A percentile compares a stretch with the other conserved stretches of the same genome.
Evolutionary conservation across 345 rosid species (phyloP).

Genomic region (Arabidopsis arenosa): DNA sequence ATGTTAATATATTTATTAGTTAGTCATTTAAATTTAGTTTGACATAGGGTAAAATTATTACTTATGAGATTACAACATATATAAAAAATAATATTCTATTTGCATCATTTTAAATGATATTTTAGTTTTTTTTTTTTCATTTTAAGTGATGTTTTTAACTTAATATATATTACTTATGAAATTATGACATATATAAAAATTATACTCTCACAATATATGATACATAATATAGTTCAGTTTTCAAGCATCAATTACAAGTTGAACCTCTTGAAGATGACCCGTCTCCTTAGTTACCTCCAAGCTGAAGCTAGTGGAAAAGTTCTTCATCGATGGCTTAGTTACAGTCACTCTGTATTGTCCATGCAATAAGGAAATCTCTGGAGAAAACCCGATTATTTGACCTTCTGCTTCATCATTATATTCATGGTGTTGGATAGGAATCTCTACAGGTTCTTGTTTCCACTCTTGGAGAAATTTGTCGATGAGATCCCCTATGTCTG

Average conservation of each 20-base stretch:
- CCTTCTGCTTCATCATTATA: conserved; percentile 38
- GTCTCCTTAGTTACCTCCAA: conserved; percentile 46
- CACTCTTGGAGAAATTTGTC: conserved; percentile 65
- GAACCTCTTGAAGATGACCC: conserved; percentile 24
- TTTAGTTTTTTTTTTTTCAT: too few relatives aligned
- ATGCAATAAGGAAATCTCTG: conserved; percentile 49
- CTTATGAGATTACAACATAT: too few relatives aligned
- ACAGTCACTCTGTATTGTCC: conserved; percentile 59
- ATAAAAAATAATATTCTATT: too few relatives aligned
- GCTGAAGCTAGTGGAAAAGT: conserved; percentile 29
- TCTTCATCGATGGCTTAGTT: conserved; percentile 42
- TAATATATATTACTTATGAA: too few relatives aligned
- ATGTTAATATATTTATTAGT: too few relatives aligned
- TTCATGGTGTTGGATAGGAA: background rate
- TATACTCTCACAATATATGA: background rate
- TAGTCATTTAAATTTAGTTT: too few relatives aligned
- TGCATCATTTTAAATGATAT: too few relatives aligned
- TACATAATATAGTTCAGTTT: background rate
- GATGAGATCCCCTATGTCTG: conserved; percentile 59
- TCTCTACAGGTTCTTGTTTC: conserved; percentile 41
- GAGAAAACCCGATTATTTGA: conserved; percentile 16
- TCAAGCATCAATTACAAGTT: conserved; percentile 24
- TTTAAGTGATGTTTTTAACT: too few relatives aligned
- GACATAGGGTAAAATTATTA: too few relatives aligned
- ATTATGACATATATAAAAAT: too few relatives aligned